Percentiles rank a stretch among this genome's conserved stretches.
Conservation (phyloP, 371 early-diverging fungal genomes). For the Spiromyces aspiralis region DNA sequence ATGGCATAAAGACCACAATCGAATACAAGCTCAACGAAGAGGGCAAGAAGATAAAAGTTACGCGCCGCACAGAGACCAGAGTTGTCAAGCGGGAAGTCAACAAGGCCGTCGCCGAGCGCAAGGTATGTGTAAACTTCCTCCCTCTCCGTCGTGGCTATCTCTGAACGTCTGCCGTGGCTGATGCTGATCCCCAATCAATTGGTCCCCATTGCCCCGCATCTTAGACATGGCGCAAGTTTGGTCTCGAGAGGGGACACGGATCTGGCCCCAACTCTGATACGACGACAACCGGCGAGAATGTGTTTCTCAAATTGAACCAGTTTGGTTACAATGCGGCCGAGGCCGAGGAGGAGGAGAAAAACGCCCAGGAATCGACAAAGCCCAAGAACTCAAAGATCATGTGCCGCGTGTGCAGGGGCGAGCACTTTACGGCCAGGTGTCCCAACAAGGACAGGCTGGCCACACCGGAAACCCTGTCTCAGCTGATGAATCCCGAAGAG, state of each 20-base stretch:
- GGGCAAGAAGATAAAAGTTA: conserved; percentile 77
- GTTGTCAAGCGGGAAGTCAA: conserved; percentile 68
- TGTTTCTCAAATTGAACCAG: conserved; percentile 68
- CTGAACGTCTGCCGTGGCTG: too few species aligned
- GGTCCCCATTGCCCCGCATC: too few species aligned
- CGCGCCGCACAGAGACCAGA: conserved; percentile 62
- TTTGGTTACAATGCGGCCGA: conserved; percentile 15
- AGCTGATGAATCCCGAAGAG: conserved; percentile 8
- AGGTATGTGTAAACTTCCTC: conserved; percentile 69
- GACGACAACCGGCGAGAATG: conserved; percentile 78
- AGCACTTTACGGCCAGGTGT: conserved; percentile 92
- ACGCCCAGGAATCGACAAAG: conserved; percentile 12
- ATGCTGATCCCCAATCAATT: too few species aligned
- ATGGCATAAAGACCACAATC: conserved; percentile 68
- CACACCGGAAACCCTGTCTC: conserved; percentile 37
- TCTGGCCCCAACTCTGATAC: conserved; percentile 79
- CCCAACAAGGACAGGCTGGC: conserved; percentile 91
- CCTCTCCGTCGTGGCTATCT: too few species aligned
- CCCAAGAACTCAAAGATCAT: conserved; percentile 62
- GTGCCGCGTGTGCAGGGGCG: conserved; percentile 93
- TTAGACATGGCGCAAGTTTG: conserved; percentile 49
- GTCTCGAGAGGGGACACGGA: conserved; percentile 48
- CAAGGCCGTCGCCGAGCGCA: conserved; percentile 78
- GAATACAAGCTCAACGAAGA: conserved; percentile 71
- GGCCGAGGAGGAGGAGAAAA: conserved; percentile 15